These are phyloP conservation scores for Nannochloropsis oceanica DNA, from an alignment of 108 stramenopile species.

Conservation along the genomic window DNA sequence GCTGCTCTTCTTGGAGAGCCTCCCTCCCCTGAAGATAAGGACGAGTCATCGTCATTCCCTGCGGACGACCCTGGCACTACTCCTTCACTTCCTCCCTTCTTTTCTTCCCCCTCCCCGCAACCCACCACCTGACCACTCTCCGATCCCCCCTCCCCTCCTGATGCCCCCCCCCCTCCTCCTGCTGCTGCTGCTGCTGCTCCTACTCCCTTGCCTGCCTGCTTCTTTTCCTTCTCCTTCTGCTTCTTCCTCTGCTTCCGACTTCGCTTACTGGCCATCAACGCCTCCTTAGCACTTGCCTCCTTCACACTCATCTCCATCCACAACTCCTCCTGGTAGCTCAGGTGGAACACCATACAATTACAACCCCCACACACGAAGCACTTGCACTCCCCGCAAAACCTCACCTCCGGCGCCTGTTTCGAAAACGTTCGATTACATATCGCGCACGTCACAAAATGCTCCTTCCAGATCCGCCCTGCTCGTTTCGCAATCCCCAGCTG, in stretches of 20 bases:
- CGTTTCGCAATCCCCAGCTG: conserved; percentile 64
- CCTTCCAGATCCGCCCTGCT: conserved; percentile 79
- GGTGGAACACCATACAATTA: conserved; percentile 75
- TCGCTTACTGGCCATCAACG: conserved; percentile 42
- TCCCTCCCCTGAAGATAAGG: not conserved
- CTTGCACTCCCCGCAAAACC: conserved; percentile 46
- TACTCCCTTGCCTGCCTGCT: conserved; percentile 2
- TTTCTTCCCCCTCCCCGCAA: not conserved
- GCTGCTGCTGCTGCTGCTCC: not conserved
- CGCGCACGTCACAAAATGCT: conserved; percentile 84
- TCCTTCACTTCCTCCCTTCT: not conserved
- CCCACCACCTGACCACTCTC: not conserved
- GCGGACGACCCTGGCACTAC: not conserved
- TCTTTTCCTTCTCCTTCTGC: conserved; percentile 54
- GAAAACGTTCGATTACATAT: conserved; percentile 74
- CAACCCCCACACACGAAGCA: conserved; percentile 79
- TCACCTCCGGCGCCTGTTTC: conserved; percentile 46
- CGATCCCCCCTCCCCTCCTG: not conserved
- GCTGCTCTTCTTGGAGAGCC: not conserved
- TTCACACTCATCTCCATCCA: conserved; percentile 69
- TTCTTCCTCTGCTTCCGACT: conserved; percentile 59
- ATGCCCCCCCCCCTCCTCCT: not conserved
- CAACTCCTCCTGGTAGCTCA: conserved; percentile 82
- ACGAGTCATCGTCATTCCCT: not conserved
- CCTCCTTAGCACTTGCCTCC: conserved; percentile 64